Conservation (phyloP, 2,329 filamentous ascomycete species). For the Emergomyces orientalis region DNA sequence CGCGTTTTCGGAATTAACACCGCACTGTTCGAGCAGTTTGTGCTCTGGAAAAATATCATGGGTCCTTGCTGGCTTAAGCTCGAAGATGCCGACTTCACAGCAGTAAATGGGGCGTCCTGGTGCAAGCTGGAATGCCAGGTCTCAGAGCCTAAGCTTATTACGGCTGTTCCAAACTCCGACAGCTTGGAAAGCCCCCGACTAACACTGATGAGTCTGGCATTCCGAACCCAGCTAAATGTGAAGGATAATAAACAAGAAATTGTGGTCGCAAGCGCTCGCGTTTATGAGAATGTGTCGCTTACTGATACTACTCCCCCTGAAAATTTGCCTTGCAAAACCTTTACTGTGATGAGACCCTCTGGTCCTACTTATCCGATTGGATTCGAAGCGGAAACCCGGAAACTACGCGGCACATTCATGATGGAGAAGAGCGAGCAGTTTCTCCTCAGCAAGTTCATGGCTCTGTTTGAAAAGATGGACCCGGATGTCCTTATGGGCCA, state of each 20-base stretch:
- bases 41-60: constrained; percentile 98
- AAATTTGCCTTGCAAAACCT: constrained; percentile 78
- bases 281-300: constrained; percentile 84
- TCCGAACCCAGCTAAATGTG: constrained; percentile 79
- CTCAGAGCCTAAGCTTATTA: constrained; percentile 66
- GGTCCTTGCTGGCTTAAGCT: constrained; percentile 96
- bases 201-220: constrained; percentile 88
- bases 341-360: constrained; percentile 80
- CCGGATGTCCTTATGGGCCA: constrained; percentile 92
- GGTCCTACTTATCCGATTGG: constrained; percentile 69
- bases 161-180: constrained; percentile 64
- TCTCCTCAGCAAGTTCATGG: constrained; percentile 78
- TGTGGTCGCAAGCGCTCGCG: constrained; percentile 76
- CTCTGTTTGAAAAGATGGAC: constrained; percentile 76
- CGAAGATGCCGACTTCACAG: constrained; percentile 69
- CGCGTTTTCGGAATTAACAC: constrained; percentile 92
- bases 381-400: constrained; percentile 69
- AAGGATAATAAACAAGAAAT: constrained; percentile 97
- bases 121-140: constrained; percentile 90
- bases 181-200: constrained; percentile 74
- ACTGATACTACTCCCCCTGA: constrained; percentile 82
- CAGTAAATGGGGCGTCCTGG: constrained; percentile 87
- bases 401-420: constrained; percentile 67
- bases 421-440: constrained; percentile 76
- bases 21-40: constrained; percentile 92